phyloP scores from a whole-genome alignment of 2,329 filamentous ascomycete genomes.

The Paradendryphiella salina region DNA sequence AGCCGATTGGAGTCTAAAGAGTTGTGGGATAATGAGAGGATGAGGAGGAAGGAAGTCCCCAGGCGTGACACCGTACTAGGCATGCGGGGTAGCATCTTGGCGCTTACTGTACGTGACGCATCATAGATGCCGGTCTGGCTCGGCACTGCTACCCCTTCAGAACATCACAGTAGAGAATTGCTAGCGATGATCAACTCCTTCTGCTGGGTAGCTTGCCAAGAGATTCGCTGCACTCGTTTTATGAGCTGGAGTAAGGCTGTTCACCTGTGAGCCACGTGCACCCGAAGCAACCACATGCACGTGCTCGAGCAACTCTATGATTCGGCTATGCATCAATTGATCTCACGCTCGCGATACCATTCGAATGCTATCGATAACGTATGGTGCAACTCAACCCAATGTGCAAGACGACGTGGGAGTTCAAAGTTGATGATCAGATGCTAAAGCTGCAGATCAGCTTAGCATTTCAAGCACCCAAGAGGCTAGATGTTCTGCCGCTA shows the following conservation, averaged over 20 bases:
- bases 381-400: background rate
- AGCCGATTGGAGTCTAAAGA: background rate
- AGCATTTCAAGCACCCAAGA: background rate
- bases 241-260: background rate
- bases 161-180: background rate
- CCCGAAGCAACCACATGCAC: no score
- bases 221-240: background rate
- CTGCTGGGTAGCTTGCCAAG: background rate
- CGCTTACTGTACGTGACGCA: background rate
- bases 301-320: no score
- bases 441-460: background rate
- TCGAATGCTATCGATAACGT: background rate
- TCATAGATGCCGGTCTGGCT: background rate
- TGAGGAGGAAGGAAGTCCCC: background rate
- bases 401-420: background rate
- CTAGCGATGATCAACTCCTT: background rate
- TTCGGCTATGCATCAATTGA: no score
- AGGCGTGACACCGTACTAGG: background rate
- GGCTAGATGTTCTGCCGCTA: background rate
- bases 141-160: slow-evolving; percentile 1
- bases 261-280: background rate
- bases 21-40: background rate
- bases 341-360: no score
- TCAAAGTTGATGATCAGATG: background rate
- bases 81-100: slow-evolving; percentile 1